Base-by-base conservation (phyloP, 495 filamentous ascomycete genomes). In the Amorphotheca resinae region DNA sequence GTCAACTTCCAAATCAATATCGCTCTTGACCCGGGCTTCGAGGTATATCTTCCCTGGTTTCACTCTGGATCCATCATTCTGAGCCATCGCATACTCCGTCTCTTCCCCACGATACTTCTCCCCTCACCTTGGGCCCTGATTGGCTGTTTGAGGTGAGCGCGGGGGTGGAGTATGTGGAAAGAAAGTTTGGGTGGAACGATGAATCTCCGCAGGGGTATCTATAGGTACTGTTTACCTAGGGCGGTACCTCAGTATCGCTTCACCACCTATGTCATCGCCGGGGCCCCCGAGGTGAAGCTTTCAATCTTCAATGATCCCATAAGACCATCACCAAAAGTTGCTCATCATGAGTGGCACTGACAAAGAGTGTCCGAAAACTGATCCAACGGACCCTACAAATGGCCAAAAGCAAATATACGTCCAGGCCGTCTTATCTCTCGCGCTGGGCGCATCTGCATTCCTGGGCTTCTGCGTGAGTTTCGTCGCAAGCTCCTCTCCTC, bases 341-440 rank as follows among this genome's bases (percentile, higher is more conserved):
- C 5, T 28, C 25, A 28, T 28, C 25, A 28, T 28, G 25, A 28
- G 25, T 28, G 25, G 11, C 25, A 22, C 31, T n/a, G 41, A 33
- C 14, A 46, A 53, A 41, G 37, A 51, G 7, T 52, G 53, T 38
- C n/a, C 23, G 7, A 22, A 9, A 17, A 11, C 17, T 12, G 50
- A 56, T 31, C 41, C 44, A 16, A 48, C 45, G 11, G 38, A 53
- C 32, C 54, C 54, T 30, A 36, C 5, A 1, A 49, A 46, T 8
- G 30, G 21, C 16, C 46, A 50, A 32, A 41, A 42, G 7, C 21
- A 70, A 44, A 69, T 66, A 15, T 59, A 57, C 34, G 68, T 74
- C 33, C 72, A 75, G 60, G 62, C 73, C 31, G 64, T 67, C 40
- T 59, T 75, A 37, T 75, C 72, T 6, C 52, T 69, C 12, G 53